phyloP scores from a whole-genome alignment of 805 yeast genomes.

The Candida insectorum region DNA sequence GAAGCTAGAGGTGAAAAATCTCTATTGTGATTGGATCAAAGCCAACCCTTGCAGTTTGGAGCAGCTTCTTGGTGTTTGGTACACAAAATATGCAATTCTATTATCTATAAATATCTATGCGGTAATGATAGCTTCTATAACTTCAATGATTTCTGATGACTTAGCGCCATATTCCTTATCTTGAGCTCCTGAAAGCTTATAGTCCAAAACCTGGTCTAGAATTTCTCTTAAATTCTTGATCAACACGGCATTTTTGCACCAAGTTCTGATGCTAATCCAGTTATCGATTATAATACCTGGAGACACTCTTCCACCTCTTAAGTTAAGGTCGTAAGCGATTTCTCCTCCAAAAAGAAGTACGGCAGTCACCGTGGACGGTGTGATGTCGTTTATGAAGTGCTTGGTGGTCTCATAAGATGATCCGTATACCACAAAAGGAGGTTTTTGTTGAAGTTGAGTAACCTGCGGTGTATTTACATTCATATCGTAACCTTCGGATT shows the following conservation, averaged over 20 bases:
- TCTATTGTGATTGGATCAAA: too few species aligned
- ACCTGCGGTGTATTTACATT: constrained; percentile 40
- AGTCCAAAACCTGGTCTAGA: constrained; percentile 65
- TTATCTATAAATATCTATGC: constrained; percentile 1
- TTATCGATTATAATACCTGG: constrained; percentile 84
- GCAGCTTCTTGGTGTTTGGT: too few species aligned
- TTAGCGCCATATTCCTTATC: constrained; percentile 4
- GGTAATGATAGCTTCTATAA: too few species aligned
- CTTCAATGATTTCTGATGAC: constrained; percentile 1
- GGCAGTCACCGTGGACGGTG: constrained; percentile 74
- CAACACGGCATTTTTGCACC: constrained; percentile 92
- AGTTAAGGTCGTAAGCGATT: constrained; percentile 52
- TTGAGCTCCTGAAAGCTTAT: constrained; percentile 42
- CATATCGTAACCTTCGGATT: constrained; percentile 15
- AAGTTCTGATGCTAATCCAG: constrained; percentile 89
- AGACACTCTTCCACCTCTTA: constrained; percentile 48
- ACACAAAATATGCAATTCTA: background rate
- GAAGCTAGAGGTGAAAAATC: too few species aligned
- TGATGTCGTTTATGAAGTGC: constrained; percentile 67
- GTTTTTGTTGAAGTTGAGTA: constrained; percentile 15
- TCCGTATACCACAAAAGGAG: constrained; percentile 62
- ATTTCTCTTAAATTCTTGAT: constrained; percentile 65
- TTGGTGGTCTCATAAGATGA: constrained; percentile 63
- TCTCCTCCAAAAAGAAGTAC: constrained; percentile 81
- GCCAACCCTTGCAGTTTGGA: too few species aligned